Evolutionary conservation across 495 filamentous ascomycete species (phyloP), one percentile per base, ranked within the genome.

Genomic region (Rhizodiscina lignyota): DNA sequence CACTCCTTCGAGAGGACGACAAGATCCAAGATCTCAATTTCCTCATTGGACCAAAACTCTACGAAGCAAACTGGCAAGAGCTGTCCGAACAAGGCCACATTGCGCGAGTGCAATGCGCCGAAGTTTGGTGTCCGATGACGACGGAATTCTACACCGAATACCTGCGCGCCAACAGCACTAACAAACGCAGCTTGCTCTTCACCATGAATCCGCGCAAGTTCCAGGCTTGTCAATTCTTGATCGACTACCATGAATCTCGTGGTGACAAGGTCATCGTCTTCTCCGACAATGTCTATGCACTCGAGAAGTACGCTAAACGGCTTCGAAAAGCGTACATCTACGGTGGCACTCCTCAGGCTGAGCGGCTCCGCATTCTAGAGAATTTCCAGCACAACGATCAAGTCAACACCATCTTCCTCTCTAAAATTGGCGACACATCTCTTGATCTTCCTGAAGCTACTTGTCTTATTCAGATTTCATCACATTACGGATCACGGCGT

Each of bases 41-140:
- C 54, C 63, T 97, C 48, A 96, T 97, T 54, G 89, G 89, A 0
- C 89, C 89, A 3, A 97, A 97, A 50, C 67, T 97, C 1, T 97
- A 93, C 56, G 89, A 97, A 53, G 89, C 89, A 18, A 97, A 97
- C 54, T 97, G 89, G 89, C 94, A 96, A 81, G 87, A 97, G 54
- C 70, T 97, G 28, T 85, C 86, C 0, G 81, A 94, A 39, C 82
- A 94, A 55, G 89, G 89, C 11, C 89, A 96, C 52, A 97, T 97
- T 50, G 89, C 89, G 28, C 83, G 83, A 45, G 89, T 97, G 1
- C 89, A 97, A 48, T 97, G 89, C 56, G 89, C 89, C 30, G 89
- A 97, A 52, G 89, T 97, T 19, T 97, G 89, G 89, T 97, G 89
- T 53, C 87, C 86, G 5, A 97, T 97, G 89, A 92, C 89, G 0